Percentiles rank a stretch among this genome's conserved stretches.
These are phyloP conservation scores for Euphorbia tirucalli DNA, from an alignment of 345 rosid species.

Conservation along the genomic window DNA sequence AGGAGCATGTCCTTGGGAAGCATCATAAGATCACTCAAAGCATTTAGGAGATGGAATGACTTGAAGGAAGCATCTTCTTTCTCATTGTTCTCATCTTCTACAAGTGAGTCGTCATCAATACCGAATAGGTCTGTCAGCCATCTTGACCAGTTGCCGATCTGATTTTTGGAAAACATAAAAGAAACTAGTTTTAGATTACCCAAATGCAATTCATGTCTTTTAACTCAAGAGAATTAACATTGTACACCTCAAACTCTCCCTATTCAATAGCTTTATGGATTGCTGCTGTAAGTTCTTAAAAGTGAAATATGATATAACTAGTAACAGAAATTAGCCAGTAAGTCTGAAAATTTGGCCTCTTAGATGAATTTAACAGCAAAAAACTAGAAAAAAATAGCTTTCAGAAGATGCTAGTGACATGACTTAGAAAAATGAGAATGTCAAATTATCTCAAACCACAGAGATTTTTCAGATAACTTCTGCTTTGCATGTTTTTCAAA, in stretches of 20 bases:
- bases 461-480: not conserved
- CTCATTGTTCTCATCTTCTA: constrained; percentile 39
- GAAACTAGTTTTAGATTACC: not conserved
- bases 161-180: constrained; percentile 26
- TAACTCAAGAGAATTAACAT: not conserved
- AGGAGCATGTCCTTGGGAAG: constrained; percentile 96
- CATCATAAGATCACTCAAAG: constrained; percentile 96
- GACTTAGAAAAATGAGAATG: not conserved
- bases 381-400: not conserved
- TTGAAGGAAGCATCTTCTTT: constrained; percentile 54
- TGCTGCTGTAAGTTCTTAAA: not conserved
- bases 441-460: not conserved
- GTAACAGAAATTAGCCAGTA: not conserved
- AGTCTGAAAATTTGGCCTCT: too few relatives aligned
- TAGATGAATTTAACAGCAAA: not conserved
- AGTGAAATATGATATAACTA: not conserved
- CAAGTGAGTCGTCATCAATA: constrained; percentile 48
- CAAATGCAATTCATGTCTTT: not conserved
- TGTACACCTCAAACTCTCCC: not conserved
- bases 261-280: not conserved
- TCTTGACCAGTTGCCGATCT: constrained; percentile 98
- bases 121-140: constrained; percentile 90
- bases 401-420: not conserved
- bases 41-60: constrained; percentile 78
- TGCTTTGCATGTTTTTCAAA: not conserved